phyloP scores from a whole-genome alignment of 225 moss, liverwort and hornwort genomes.

The Straminergon stramineum region DNA sequence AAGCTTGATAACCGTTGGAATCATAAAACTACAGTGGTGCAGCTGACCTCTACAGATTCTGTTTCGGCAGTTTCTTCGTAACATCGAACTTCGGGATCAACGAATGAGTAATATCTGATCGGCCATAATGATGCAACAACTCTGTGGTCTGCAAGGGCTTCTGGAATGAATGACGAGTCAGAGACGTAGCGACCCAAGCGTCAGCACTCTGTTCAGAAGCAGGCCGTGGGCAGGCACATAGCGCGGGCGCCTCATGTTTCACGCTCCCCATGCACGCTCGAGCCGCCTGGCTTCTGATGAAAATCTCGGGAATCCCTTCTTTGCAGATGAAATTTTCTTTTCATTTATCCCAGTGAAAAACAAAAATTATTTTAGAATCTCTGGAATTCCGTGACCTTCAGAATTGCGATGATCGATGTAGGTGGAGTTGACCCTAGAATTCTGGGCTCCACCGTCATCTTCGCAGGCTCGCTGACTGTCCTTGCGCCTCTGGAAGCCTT shows the following conservation, averaged over 20 bases:
- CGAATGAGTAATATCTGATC: neutral
- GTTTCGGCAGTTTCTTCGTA: neutral
- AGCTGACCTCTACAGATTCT: neutral
- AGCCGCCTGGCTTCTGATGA: neutral
- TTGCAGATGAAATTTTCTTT: neutral
- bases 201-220: neutral
- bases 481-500: neutral
- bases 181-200: neutral
- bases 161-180: neutral
- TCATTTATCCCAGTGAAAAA: too few species aligned
- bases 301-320: neutral
- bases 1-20: neutral
- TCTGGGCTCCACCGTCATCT: neutral
- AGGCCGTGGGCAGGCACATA: neutral
- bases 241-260: neutral
- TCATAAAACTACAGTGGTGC: neutral
- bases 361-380: neutral
- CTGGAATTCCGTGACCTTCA: neutral
- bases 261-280: neutral
- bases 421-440: neutral
- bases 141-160: neutral
- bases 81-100: neutral
- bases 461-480: neutral
- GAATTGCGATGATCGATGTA: neutral
- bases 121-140: neutral